phyloP scores from a whole-genome alignment of 805 yeast genomes.

The Wickerhamomyces canadensis region DNA sequence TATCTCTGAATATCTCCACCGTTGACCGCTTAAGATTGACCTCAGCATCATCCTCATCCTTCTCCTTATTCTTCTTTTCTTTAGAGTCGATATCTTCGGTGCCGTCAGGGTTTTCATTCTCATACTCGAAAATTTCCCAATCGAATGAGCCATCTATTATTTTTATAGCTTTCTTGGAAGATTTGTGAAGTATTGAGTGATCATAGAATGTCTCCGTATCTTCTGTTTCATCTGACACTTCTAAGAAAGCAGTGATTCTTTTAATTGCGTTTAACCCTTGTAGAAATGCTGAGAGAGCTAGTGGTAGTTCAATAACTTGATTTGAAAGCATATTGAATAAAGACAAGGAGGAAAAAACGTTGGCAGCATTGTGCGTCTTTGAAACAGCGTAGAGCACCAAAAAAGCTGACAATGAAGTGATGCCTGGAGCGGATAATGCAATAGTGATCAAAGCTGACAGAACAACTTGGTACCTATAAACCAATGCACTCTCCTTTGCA shows the following conservation, averaged over 20 bases:
- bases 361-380: slow-evolving; percentile 42
- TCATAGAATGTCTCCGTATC: too few species aligned
- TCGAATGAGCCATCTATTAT: slow-evolving; percentile 48
- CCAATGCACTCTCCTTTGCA: slow-evolving; percentile 44
- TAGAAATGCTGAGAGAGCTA: too few species aligned
- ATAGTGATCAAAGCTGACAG: slow-evolving; percentile 42
- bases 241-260: slow-evolving; percentile 49
- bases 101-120: slow-evolving; percentile 1
- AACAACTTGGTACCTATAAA: slow-evolving; percentile 48
- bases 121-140: slow-evolving; percentile 49
- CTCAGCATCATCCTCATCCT: too few species aligned
- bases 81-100: not conserved
- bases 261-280: slow-evolving; percentile 43
- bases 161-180: slow-evolving; percentile 40
- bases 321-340: slow-evolving; percentile 54
- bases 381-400: slow-evolving; percentile 30
- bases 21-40: not conserved
- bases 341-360: slow-evolving; percentile 60
- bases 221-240: slow-evolving; percentile 29
- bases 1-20: slow-evolving; percentile 18
- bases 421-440: slow-evolving; percentile 39
- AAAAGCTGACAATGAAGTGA: slow-evolving; percentile 47
- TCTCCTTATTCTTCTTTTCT: not conserved
- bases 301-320: slow-evolving; percentile 56
- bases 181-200: too few species aligned